Evolutionary conservation across 495 filamentous ascomycete genomes (phyloP).

Genomic region (Neurospora sp.): DNA sequence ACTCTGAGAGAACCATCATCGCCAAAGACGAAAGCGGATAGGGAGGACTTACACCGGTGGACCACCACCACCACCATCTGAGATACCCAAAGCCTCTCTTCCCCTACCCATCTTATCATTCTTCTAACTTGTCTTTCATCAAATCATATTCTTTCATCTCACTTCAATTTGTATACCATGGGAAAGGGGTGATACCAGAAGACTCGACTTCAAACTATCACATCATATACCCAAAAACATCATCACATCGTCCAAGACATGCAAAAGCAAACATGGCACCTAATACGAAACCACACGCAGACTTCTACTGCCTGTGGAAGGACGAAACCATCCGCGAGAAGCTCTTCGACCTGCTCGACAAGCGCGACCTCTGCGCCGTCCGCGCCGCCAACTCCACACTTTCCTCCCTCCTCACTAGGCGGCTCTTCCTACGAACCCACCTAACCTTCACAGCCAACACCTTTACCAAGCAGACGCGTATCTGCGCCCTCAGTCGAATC

Average conservation of each 20-base stretch:
- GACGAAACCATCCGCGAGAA: slow-evolving; percentile 35
- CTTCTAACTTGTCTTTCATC: neutral
- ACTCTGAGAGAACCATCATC: neutral
- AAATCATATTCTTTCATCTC: neutral
- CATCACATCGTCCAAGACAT: slow-evolving; percentile 19
- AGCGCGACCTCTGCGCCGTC: slow-evolving; percentile 39
- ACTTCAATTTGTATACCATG: neutral
- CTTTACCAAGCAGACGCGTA: slow-evolving; percentile 55
- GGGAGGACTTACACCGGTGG: neutral
- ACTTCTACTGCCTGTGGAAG: slow-evolving; percentile 46
- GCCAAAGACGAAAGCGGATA: neutral
- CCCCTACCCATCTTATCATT: neutral
- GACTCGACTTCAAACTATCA: neutral
- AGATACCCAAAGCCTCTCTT: neutral
- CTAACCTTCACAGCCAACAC: slow-evolving; percentile 59
- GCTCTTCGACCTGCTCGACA: slow-evolving; percentile 40
- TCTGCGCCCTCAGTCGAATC: slow-evolving; percentile 60
- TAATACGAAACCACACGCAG: slow-evolving; percentile 24
- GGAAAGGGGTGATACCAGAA: neutral
- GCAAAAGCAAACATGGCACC: slow-evolving; percentile 34
- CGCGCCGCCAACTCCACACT: slow-evolving; percentile 38
- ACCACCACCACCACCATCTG: neutral
- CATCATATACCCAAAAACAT: neutral
- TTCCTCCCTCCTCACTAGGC: slow-evolving; percentile 41
- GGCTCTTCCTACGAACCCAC: slow-evolving; percentile 43